Evolutionary conservation across 257 asterid species (phyloP).

Genomic region (Fraxinus anomala): DNA sequence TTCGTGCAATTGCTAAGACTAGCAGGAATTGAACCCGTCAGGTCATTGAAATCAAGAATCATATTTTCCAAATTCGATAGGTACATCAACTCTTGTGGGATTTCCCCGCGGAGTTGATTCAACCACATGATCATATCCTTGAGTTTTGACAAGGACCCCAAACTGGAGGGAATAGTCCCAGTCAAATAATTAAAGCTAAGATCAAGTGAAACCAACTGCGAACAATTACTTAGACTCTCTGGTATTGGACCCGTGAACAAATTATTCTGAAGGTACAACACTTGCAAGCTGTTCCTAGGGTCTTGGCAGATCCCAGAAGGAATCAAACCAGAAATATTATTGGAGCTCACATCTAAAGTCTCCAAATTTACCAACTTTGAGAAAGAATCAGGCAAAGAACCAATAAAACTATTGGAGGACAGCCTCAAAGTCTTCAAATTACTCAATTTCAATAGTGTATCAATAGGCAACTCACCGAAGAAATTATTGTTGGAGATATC

Average conservation of each 20-base stretch:
- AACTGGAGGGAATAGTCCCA: slow-evolving; percentile 65
- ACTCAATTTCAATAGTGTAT: slow-evolving; percentile 52
- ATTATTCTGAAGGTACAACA: slow-evolving; percentile 82
- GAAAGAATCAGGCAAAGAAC: slow-evolving; percentile 71
- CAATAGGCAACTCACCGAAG: slow-evolving; percentile 77
- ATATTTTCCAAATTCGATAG: slow-evolving; percentile 67
- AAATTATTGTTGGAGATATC: slow-evolving; percentile 70
- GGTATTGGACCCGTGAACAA: slow-evolving; percentile 70
- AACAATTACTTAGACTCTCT: slow-evolving; percentile 65
- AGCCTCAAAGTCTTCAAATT: slow-evolving; percentile 57
- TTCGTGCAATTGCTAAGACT: slow-evolving; percentile 76
- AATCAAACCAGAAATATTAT: slow-evolving; percentile 63
- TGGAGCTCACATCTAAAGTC: slow-evolving; percentile 82
- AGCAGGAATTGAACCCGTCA: slow-evolving; percentile 71
- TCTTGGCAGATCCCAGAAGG: slow-evolving; percentile 74
- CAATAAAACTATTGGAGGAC: slow-evolving; percentile 70
- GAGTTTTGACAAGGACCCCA: slow-evolving; percentile 61
- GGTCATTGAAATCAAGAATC: slow-evolving; percentile 89
- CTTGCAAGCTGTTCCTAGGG: slow-evolving; percentile 53
- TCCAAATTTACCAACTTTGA: slow-evolving; percentile 57
- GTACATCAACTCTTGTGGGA: slow-evolving; percentile 73
- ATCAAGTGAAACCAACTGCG: slow-evolving; percentile 81
- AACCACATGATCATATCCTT: slow-evolving; percentile 74
- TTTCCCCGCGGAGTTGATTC: slow-evolving; percentile 78
- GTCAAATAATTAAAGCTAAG: slow-evolving; percentile 74